Evolutionary conservation across 306 rosid genomes (phyloP), one percentile per base, ranked within the genome.

Genomic region (Trifolium subterraneum): DNA sequence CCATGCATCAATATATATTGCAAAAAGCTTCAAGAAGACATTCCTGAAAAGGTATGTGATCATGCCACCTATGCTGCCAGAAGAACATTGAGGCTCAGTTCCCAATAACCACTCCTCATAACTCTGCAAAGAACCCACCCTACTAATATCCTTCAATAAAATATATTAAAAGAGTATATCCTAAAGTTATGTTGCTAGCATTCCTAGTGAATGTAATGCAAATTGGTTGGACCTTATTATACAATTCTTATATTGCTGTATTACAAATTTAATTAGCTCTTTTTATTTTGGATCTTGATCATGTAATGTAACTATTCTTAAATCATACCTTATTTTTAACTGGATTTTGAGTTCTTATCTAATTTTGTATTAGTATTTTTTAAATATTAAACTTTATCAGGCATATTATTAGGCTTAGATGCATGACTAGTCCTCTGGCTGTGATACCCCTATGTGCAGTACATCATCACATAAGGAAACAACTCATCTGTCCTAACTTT

Each of bases 321-420:
- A 68, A 19, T 19, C 51, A 47, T 56, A 55, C 58, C 27, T 9
- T 76, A 76, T 27, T 76, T 58, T 44, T 42, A 59, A 20, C 45
- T 56, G 69, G 39, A 25, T 44, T 31, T 19, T 33, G 36, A 14
- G 2, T 66, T 67, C 12, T 6, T 13, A 14, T 44, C 38, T 44
- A 44, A 19, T 18, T 55, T 54, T 67, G 25, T 31, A 29, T 58
- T 31, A 42, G 23, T 68, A 27, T 22, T 64, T 23, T 65, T 66
- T 60, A 20, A 19, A 8, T 55, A 55, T 25, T 58, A 68, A 31
- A 36, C 70, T 47, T 44, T 19, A 9, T 27, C 48, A 4, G 56
- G 19, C 14, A 59, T 23, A 38, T 8, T 55, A n/a, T 41, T 20
- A 5, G 38, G 45, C n/a, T 36, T 19, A 13, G 47, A 71, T 45